Evolutionary conservation across 371 early-diverging fungal genomes (phyloP).

Genomic region (Chytridium lagenaria): DNA sequence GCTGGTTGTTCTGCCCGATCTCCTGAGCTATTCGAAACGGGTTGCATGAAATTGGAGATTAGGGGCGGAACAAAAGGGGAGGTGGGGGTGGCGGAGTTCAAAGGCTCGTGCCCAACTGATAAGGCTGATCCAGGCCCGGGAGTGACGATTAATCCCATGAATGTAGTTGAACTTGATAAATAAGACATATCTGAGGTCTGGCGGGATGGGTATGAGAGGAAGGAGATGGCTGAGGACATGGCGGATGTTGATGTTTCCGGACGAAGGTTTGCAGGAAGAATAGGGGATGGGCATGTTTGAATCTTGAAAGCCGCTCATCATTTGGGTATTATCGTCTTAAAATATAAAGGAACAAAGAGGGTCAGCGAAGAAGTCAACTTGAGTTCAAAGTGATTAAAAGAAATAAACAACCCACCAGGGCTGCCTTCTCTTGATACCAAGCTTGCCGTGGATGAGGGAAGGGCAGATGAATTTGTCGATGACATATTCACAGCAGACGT

Average conservation of each 20-base stretch:
- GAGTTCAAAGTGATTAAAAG: too few species aligned
- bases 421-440: not conserved
- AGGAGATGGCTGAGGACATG: not conserved
- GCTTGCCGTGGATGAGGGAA: too few species aligned
- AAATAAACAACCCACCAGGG: too few species aligned
- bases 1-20: too few species aligned
- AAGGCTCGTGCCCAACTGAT: not conserved
- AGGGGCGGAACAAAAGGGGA: too few species aligned
- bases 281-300: not conserved
- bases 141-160: not conserved
- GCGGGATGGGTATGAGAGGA: not conserved
- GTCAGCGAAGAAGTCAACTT: not conserved
- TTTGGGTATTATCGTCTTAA: too few species aligned
- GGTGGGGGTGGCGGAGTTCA: slow-evolving; percentile 8
- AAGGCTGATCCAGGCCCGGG: not conserved
- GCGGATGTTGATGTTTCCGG: not conserved
- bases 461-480: not conserved
- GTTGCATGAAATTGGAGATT: too few species aligned
- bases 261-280: not conserved
- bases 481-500: not conserved
- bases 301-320: not conserved
- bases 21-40: too few species aligned
- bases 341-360: not conserved
- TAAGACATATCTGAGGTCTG: not conserved
- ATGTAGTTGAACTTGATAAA: not conserved